Base-by-base conservation (phyloP, 495 filamentous ascomycete genomes). In the Penicillium silybi region DNA sequence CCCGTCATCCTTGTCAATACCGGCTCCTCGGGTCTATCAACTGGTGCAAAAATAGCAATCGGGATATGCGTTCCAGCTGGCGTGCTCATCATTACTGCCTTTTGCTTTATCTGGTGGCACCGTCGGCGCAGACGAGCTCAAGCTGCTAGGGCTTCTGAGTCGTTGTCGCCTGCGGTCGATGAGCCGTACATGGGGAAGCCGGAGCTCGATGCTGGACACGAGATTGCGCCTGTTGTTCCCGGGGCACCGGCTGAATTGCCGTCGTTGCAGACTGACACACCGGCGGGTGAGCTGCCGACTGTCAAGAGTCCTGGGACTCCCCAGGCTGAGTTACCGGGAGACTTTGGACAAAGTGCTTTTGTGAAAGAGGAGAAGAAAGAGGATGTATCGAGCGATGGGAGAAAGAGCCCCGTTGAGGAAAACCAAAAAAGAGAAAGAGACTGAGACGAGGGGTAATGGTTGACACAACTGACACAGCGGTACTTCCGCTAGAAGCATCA, bases 31-130 rank as follows among this genome's bases (percentile, higher is more conserved):
- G 27, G 44, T 38, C 27, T 56, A 9, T 47, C 54, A 1, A 56
- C 48, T 0, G 54, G 54, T 27, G 54, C 48, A 0, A 56, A 56
- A 16, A 56, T 56, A 16, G 54, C 39, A 0, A 52, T 56, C 39
- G 54, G 54, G 2, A 39, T 56, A 3, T 52, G 54, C 20, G 25
- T 56, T 25, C 54, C 54, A 1, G 38, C 51, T 17, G 48, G 37
- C 1, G 35, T 51, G 13, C 35, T 56, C 10, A 43, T 56, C 19
- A 27, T 44, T n/a, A 39, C 54, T 1, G 54, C 39, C 2, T 25
- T 52, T 4, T 23, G 5, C 0, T 56, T 56, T 16, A 51, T 56
- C 3, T 38, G 37, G 43, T 56, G 54, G 54, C 48, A 52, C 9
- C 26, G 26, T 35, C 37, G 53, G 11, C 47, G 48, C 8, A 43